Base-by-base conservation (phyloP, 495 filamentous ascomycete genomes). In the Talaromyces wortmannii region DNA sequence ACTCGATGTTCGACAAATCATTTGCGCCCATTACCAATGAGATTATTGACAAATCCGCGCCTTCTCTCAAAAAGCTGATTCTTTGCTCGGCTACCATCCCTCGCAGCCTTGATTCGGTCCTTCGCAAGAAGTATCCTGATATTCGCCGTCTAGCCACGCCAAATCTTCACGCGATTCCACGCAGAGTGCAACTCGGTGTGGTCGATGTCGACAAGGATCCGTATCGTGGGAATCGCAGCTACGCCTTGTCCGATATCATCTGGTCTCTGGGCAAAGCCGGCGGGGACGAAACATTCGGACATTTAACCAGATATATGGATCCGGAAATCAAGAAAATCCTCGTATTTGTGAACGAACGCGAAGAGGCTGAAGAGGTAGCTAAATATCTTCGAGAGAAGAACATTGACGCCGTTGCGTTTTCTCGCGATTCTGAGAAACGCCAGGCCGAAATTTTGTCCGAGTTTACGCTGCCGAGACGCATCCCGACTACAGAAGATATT, bases 61-160 rank as follows among this genome's bases (percentile, higher is more conserved):
- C 90, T 2, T 90, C 89, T 0, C 77, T 97, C 7, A 81, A 87
- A 56, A 90, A 96, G 63, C 78, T 97, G n/a, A 81, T 98, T 18
- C 83, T 97, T 55, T 97, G 94, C 76, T 97, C 94, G 4, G 94
- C 94, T 56, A 98, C 94, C 11, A 97, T 98, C 58, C 94, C 94
- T 2, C 82, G 84, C 53, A 87, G 88, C 62, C 80, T 98, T 5
- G 92, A 98, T 68, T 83, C 76, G 50, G 88, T 86, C 63, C 79
- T 97, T n/a, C 80, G 79, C 48, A 82, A 84, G 52, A 82, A 83
- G 50, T 97, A 91, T 70, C 92, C 94, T 7, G 77, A 88, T 59
- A 88, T 97, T 66, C 67, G 72, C 31, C 84, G 95, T 47, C 82
- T 98, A 56, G 91, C 91, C 2, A 97, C 92, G 2, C 92, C 95